Evolutionary conservation across 2,329 filamentous ascomycete species (phyloP).

Genomic region (Trichoderma gracile): DNA sequence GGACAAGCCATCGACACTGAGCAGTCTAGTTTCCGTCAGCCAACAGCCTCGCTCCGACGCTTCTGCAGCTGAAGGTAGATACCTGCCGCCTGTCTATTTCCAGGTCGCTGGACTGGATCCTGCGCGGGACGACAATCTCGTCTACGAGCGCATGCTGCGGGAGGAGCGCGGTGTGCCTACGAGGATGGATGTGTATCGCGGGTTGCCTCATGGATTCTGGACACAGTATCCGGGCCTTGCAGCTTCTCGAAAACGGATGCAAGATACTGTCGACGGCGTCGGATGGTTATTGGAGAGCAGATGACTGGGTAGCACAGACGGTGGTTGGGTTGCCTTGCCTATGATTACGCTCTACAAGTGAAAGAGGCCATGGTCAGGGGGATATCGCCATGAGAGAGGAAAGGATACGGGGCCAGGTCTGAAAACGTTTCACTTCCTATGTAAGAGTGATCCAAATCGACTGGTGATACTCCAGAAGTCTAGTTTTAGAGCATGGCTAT

Average conservation of each 20-base stretch:
- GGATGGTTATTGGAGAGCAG: not conserved
- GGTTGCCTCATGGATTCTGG: slow-evolving; percentile 4
- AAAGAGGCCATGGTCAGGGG: no score
- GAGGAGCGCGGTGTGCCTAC: not conserved
- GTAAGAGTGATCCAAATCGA: no score
- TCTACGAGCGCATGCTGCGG: not conserved
- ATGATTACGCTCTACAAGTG: no score
- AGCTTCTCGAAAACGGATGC: not conserved
- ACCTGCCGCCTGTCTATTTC: not conserved
- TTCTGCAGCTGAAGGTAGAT: not conserved
- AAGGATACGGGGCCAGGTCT: no score
- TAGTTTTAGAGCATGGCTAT: no score
- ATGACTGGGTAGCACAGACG: not conserved
- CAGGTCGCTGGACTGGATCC: not conserved
- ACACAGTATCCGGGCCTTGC: not conserved
- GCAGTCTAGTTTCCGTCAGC: not conserved
- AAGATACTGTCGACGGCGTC: not conserved
- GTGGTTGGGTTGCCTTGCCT: no score
- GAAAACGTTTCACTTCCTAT: no score
- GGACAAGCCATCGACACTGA: not conserved
- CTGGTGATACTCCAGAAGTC: no score
- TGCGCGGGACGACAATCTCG: not conserved
- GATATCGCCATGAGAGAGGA: no score
- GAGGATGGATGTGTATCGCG: not conserved
- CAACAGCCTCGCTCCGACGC: not conserved